Percentiles rank a stretch among this genome's conserved stretches.
These are phyloP conservation scores for Diaporthe sp. DNA, from an alignment of 2,329 filamentous ascomycete genomes.

Conservation along the genomic window DNA sequence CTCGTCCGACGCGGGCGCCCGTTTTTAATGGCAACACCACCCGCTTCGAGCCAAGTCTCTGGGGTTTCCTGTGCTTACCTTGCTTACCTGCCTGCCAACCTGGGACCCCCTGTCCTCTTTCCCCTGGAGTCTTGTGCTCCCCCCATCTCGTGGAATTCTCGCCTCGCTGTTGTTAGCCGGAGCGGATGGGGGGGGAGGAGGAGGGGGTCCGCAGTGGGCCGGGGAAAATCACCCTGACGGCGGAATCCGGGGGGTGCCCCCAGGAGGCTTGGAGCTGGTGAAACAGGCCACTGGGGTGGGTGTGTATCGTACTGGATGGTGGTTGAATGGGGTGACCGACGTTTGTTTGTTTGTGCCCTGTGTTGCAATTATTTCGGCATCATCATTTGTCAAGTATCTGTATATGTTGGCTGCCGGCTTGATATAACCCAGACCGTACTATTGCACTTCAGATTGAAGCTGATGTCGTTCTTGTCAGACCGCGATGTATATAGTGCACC, in stretches of 20 bases:
- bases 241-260: conserved; percentile 2
- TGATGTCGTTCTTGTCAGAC: not conserved
- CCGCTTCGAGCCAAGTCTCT: not conserved
- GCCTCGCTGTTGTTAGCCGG: conserved; percentile 8
- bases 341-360: not conserved
- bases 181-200: not conserved
- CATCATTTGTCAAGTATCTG: not conserved
- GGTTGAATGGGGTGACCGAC: not conserved
- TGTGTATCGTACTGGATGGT: not conserved
- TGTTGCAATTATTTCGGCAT: not conserved
- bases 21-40: not conserved
- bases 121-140: not conserved
- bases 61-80: not conserved
- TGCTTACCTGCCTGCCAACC: conserved; percentile 9
- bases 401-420: not conserved
- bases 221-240: not conserved
- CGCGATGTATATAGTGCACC: not conserved
- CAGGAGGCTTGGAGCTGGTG: not conserved
- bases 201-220: not conserved
- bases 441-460: too few relatives aligned
- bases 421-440: not conserved
- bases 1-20: conserved; percentile 13
- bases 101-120: not conserved
- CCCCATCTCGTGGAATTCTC: not conserved
- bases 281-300: not conserved